Evolutionary conservation across 148 eudicot genomes (phyloP).

Genomic region (Rhododendron ferrugineum): DNA sequence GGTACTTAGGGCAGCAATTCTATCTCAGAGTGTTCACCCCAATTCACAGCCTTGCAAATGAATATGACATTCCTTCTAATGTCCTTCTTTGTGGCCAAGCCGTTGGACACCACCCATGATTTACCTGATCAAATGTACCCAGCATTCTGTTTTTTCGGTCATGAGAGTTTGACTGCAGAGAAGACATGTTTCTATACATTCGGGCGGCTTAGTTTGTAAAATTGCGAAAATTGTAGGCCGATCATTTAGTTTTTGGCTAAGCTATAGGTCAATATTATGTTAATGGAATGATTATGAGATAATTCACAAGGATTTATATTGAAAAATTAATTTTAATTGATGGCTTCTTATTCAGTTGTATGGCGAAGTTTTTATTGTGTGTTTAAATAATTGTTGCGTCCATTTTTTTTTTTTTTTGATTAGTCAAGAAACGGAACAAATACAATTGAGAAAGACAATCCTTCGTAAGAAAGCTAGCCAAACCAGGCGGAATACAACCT

Average conservation of each 20-base stretch:
- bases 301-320: background rate
- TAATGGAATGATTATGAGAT: background rate
- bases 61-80: conserved; percentile 48
- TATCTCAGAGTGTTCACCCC: conserved; percentile 52
- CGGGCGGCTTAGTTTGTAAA: background rate
- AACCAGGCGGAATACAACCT: too few species aligned
- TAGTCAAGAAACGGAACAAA: too few species aligned
- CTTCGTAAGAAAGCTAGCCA: too few species aligned
- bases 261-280: background rate
- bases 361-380: background rate
- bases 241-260: background rate
- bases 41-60: conserved; percentile 36
- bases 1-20: conserved; percentile 61
- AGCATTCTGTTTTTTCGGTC: conserved; percentile 23
- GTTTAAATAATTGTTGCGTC: background rate
- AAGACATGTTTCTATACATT: background rate
- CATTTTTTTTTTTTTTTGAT: too few species aligned
- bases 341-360: background rate
- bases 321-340: background rate
- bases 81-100: conserved; percentile 57
- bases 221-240: background rate
- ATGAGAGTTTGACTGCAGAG: conserved; percentile 38
- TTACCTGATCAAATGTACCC: background rate
- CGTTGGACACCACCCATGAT: conserved; percentile 30
- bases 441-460: too few species aligned